Evolutionary conservation across 768 basidiomycete species (phyloP).

Genomic region (Astraeus odoratus): DNA sequence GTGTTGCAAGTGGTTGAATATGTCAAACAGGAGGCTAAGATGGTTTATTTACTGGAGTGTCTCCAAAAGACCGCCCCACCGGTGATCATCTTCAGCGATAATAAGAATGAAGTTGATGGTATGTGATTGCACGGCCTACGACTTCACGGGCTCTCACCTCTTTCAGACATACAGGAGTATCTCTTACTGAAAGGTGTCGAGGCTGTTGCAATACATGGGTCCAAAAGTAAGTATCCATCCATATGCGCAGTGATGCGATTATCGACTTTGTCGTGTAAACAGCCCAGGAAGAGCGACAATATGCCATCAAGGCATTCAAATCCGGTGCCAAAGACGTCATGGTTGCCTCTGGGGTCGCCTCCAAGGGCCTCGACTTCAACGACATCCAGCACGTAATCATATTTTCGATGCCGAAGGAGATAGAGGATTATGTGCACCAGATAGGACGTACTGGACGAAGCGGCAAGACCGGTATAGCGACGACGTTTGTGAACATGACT

Average conservation of each 20-base stretch:
- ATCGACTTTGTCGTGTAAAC: neutral
- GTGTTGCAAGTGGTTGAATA: constrained; percentile 97
- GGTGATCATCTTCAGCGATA: constrained; percentile 96
- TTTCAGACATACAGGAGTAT: constrained; percentile 93
- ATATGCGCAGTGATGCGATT: neutral
- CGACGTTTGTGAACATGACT: constrained; percentile 98
- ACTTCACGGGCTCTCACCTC: neutral
- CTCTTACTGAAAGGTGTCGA: constrained; percentile 94
- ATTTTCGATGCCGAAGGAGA: constrained; percentile 99
- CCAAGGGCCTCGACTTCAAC: constrained; percentile 97
- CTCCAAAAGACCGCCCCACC: constrained; percentile 98
- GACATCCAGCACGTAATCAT: constrained; percentile 99
- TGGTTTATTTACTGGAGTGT: constrained; percentile 98
- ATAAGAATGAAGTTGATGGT: constrained; percentile 99
- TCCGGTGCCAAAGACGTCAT: constrained; percentile 97
- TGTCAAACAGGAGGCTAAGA: constrained; percentile 99
- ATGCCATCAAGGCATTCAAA: constrained; percentile 98
- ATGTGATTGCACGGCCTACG: constrained; percentile 15
- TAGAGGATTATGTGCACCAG: constrained; percentile 99
- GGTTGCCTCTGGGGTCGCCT: constrained; percentile 97
- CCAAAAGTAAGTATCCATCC: constrained; percentile 61
- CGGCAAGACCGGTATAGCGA: constrained; percentile 98
- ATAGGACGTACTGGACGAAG: constrained; percentile 97
- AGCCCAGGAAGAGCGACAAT: constrained; percentile 99
- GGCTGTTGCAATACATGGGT: constrained; percentile 97